These are phyloP conservation scores for Fomitiporia mediterranea DNA, from an alignment of 1,284 basidiomycete genomes.

Conservation along the genomic window DNA sequence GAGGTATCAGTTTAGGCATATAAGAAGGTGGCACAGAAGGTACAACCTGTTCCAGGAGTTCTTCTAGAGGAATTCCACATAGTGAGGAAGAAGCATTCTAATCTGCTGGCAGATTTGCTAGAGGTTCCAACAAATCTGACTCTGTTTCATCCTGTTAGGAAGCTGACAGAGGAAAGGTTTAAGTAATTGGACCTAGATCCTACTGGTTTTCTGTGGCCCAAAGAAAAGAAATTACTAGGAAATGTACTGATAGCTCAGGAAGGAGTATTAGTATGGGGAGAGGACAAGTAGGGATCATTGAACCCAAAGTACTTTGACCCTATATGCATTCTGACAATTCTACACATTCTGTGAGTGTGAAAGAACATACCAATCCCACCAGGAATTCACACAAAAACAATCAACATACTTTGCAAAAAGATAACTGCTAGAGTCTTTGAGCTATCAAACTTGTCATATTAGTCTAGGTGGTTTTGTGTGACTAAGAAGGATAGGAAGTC, in stretches of 20 bases:
- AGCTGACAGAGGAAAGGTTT: slow-evolving; percentile 23
- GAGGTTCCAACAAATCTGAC: slow-evolving; percentile 22
- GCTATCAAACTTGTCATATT: slow-evolving; percentile 32
- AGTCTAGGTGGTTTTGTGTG: slow-evolving; percentile 39
- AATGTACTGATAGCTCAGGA: slow-evolving; percentile 30
- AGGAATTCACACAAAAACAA: slow-evolving; percentile 33
- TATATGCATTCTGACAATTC: slow-evolving; percentile 32
- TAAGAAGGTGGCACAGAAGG: slow-evolving; percentile 26
- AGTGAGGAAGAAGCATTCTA: slow-evolving; percentile 20
- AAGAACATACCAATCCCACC: slow-evolving; percentile 37
- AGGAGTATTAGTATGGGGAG: slow-evolving; percentile 30
- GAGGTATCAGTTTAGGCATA: slow-evolving; percentile 13
- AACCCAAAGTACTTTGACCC: slow-evolving; percentile 33
- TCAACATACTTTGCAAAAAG: slow-evolving; percentile 30
- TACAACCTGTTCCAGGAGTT: slow-evolving; percentile 26
- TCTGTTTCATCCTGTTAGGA: slow-evolving; percentile 16
- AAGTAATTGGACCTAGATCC: slow-evolving; percentile 25
- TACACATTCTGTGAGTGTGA: slow-evolving; percentile 33
- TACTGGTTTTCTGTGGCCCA: slow-evolving; percentile 26
- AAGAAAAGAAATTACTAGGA: slow-evolving; percentile 31
- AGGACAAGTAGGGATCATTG: slow-evolving; percentile 33
- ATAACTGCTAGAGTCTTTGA: slow-evolving; percentile 31
- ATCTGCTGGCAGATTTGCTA: slow-evolving; percentile 21
- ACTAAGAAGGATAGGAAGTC: slow-evolving; percentile 29
- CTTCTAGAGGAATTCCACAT: slow-evolving; percentile 25